These are phyloP conservation scores for Leishmania tropica DNA, from an alignment of 208 protist species.

Conservation along the genomic window DNA sequence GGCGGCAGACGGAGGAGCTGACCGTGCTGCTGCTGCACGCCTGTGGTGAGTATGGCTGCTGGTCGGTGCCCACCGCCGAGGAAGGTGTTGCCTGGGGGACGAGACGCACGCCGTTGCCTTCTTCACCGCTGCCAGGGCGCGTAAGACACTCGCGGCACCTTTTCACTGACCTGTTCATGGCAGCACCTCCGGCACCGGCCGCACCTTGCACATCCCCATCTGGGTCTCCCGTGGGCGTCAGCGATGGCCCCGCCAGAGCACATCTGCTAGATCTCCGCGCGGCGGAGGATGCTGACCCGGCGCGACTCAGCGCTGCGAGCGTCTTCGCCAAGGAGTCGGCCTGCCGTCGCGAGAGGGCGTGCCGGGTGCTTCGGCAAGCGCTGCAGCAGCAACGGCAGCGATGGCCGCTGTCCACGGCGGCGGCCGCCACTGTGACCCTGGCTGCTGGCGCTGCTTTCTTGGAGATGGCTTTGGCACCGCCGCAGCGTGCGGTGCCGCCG, in stretches of 20 bases:
- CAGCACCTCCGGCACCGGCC: not conserved
- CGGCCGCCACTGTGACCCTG: not conserved
- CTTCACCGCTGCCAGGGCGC: not conserved
- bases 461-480: conserved; percentile 11
- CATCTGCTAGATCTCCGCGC: not conserved
- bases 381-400: not conserved
- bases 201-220: not conserved
- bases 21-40: conserved; percentile 52
- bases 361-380: conserved; percentile 5
- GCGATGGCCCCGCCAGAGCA: not conserved
- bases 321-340: not conserved
- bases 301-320: not conserved
- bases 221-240: not conserved
- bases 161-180: not conserved
- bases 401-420: not conserved
- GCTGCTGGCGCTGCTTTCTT: conserved; percentile 10
- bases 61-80: conserved; percentile 8
- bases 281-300: not conserved
- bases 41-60: conserved; percentile 58
- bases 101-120: not conserved
- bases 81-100: not conserved
- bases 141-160: not conserved
- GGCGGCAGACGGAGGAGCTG: conserved; percentile 62
- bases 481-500: conserved; percentile 23
- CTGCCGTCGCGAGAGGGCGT: conserved; percentile 7